These are phyloP conservation scores for Yarrowia keelungensis DNA, from an alignment of 805 yeast genomes.

Conservation along the genomic window DNA sequence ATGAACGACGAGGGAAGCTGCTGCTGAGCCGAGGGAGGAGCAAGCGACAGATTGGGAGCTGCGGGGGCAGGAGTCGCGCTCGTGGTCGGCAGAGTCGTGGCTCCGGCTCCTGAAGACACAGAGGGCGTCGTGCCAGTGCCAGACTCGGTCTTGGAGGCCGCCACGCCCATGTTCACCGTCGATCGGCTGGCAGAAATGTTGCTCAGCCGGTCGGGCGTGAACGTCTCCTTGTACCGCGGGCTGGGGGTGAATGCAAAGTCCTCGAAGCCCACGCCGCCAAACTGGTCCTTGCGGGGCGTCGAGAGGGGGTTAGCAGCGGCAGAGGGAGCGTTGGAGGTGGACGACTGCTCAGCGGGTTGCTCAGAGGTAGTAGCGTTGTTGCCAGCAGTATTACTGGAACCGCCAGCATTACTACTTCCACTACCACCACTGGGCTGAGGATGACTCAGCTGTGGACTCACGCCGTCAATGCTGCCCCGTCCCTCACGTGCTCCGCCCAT, in stretches of 20 bases:
- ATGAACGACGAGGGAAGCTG: constrained; percentile 55
- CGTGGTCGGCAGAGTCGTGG: constrained; percentile 16
- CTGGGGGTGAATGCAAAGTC: constrained; percentile 36
- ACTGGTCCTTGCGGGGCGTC: constrained; percentile 33
- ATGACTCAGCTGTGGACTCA: neutral
- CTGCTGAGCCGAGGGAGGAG: constrained; percentile 51
- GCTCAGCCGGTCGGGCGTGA: constrained; percentile 35
- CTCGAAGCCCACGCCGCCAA: constrained; percentile 32
- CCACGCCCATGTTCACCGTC: constrained; percentile 31
- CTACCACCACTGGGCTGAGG: neutral
- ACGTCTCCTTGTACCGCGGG: constrained; percentile 33
- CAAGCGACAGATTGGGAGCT: constrained; percentile 49
- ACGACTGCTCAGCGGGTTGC: neutral
- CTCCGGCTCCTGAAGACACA: neutral
- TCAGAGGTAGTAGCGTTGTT: neutral
- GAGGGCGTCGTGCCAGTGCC: constrained; percentile 14
- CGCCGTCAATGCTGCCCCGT: constrained; percentile 11
- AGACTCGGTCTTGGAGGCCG: neutral
- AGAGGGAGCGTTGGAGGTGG: neutral
- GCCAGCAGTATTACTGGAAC: neutral
- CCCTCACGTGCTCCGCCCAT: constrained; percentile 1
- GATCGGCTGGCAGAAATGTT: constrained; percentile 33
- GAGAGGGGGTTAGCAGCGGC: constrained; percentile 5
- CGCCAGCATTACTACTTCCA: too few species aligned
- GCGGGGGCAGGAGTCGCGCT: constrained; percentile 43